These are phyloP conservation scores for barley (Hordeum vulgare) DNA, from an alignment of 176 grass and related monocot species.

Conservation along the genomic window MorexV3_pseudomolecules_assembly NC_058518.1:77777673-77778172, in stretches of 20 bases:
- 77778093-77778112: slow-evolving; percentile 50
- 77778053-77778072: slow-evolving; percentile 7
- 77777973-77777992: background rate
- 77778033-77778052: slow-evolving; percentile 17
- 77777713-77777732: slow-evolving; percentile 80
- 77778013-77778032: background rate
- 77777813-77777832: background rate
- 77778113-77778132: slow-evolving; percentile 78
- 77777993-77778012: background rate
- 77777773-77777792: background rate
- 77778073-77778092: slow-evolving; percentile 12
- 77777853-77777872: slow-evolving; percentile 5
- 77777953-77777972: background rate
- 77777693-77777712: slow-evolving; percentile 47
- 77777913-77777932: background rate
- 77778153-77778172: slow-evolving; percentile 79
- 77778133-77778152: slow-evolving; percentile 91
- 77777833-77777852: background rate
- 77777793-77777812: background rate
- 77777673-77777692: slow-evolving; percentile 63
- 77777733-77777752: slow-evolving; percentile 88
- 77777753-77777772: slow-evolving; percentile 56
- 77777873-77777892: background rate
- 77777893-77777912: too few species aligned
- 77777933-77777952: background rate